Percentiles rank a stretch among this genome's conserved stretches.
Evolutionary conservation across 305 asterid genomes (phyloP).

Genomic region (Rubia occidens): DNA sequence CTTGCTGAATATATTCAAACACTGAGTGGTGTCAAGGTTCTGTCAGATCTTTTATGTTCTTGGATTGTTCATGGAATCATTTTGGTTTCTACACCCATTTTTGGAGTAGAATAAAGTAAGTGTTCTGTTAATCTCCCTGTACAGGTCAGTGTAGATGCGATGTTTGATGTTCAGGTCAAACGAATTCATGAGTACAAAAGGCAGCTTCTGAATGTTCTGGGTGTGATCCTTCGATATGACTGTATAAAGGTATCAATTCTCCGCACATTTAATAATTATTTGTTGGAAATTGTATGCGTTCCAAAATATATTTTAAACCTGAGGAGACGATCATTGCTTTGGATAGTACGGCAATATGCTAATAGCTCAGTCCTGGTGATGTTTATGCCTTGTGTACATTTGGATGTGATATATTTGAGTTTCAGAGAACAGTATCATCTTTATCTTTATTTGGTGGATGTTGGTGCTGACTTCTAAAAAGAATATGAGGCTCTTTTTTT

Average conservation of each 20-base stretch:
- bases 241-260: slow-evolving; percentile 33
- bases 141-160: slow-evolving; percentile 37
- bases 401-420: background rate
- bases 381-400: background rate
- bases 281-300: background rate
- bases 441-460: background rate
- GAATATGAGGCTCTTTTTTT: background rate
- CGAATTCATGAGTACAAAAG: slow-evolving; percentile 36
- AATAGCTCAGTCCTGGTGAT: background rate
- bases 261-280: background rate
- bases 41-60: background rate
- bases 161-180: slow-evolving; percentile 38
- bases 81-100: background rate
- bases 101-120: background rate
- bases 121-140: background rate
- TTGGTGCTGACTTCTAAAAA: background rate
- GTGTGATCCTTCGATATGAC: slow-evolving; percentile 37
- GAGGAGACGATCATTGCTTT: background rate
- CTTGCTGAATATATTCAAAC: slow-evolving; percentile 39
- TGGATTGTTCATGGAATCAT: background rate
- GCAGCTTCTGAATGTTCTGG: slow-evolving; percentile 33
- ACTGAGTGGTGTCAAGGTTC: slow-evolving; percentile 34
- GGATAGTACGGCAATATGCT: background rate
- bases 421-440: background rate
- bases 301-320: background rate